Evolutionary conservation across 2,329 filamentous ascomycete species (phyloP).

Genomic region (Paraconiothyrium sp.): DNA sequence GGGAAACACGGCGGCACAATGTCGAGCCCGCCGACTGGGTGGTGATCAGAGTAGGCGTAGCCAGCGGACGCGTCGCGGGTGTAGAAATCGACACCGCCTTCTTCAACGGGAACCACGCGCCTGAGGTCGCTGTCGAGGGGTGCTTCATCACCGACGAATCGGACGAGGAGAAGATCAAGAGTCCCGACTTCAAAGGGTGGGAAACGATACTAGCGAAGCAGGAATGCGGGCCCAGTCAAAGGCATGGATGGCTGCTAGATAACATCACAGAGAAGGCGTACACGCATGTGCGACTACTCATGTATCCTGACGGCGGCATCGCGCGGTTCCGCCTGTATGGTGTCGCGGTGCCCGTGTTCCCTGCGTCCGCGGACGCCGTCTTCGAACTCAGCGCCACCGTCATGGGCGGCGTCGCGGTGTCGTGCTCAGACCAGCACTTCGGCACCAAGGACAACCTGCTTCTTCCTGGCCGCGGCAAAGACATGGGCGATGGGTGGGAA

Average conservation of each 20-base stretch:
- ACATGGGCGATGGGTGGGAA: slow-evolving; percentile 92
- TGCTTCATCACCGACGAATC: slow-evolving; percentile 68
- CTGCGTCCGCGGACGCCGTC: slow-evolving; percentile 69
- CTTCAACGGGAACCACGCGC: slow-evolving; percentile 85
- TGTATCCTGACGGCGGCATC: slow-evolving; percentile 88
- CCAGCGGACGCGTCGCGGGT: slow-evolving; percentile 76
- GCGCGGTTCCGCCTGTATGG: slow-evolving; percentile 82
- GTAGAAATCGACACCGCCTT: slow-evolving; percentile 83
- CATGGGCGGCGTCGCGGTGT: slow-evolving; percentile 78
- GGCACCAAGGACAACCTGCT: slow-evolving; percentile 82
- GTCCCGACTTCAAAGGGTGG: slow-evolving; percentile 62
- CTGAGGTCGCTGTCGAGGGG: slow-evolving; percentile 80
- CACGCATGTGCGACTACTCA: slow-evolving; percentile 81
- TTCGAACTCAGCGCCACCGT: slow-evolving; percentile 81
- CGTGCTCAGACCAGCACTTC: slow-evolving; percentile 86
- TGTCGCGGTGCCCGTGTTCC: slow-evolving; percentile 78
- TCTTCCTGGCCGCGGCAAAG: slow-evolving; percentile 79
- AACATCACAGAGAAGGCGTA: slow-evolving; percentile 69
- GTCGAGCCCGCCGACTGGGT: slow-evolving; percentile 67
- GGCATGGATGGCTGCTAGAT: slow-evolving; percentile 77
- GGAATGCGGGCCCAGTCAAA: slow-evolving; percentile 76
- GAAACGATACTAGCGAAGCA: slow-evolving; percentile 74
- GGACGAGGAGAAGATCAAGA: slow-evolving; percentile 69
- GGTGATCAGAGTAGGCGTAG: slow-evolving; percentile 66
- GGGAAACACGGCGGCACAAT: slow-evolving; percentile 71